Conservation (phyloP, 225 moss, liverwort and hornwort species). For the Physcomitrium patens region DNA sequence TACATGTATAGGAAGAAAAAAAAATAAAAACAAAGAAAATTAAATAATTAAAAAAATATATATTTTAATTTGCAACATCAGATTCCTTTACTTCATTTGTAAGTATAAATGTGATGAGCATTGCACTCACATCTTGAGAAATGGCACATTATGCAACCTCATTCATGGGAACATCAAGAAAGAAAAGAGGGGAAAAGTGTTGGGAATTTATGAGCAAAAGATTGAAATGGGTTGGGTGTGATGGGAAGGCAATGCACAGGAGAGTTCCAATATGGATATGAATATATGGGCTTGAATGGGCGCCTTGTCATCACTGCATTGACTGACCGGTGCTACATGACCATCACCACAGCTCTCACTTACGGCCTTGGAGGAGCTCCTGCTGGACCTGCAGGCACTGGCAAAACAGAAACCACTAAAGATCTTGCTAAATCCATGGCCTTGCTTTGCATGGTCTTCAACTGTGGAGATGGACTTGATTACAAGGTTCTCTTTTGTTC, state of each 20-base stretch:
- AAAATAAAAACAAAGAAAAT: too few relatives aligned
- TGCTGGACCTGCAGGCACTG: conserved; percentile 77
- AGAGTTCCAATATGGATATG: conserved; percentile 77
- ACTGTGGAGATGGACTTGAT: conserved; percentile 85
- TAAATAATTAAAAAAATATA: too few relatives aligned
- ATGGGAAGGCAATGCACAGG: conserved; percentile 77
- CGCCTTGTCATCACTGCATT: conserved; percentile 77
- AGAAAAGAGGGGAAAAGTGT: too few relatives aligned
- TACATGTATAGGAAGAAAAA: background rate
- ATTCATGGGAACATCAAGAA: too few relatives aligned
- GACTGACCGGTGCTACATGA: conserved; percentile 88
- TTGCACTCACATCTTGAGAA: too few relatives aligned
- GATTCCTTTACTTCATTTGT: too few relatives aligned
- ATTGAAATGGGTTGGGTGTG: background rate
- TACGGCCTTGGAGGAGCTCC: conserved; percentile 84
- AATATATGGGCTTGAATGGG: conserved; percentile 92
- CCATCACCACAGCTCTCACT: conserved; percentile 76
- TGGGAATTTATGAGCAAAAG: too few relatives aligned
- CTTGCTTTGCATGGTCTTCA: conserved; percentile 83
- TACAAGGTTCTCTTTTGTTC: conserved; percentile 56
- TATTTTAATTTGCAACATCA: too few relatives aligned
- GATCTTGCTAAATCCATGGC: conserved; percentile 91
- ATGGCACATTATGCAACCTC: too few relatives aligned
- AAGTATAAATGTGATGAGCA: background rate
- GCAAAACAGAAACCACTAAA: conserved; percentile 79